A percentile compares a stretch with the other conserved stretches of the same genome.
Conservation (phyloP, 1,139 yeast species). For the Kodamaea fungicola region DNA sequence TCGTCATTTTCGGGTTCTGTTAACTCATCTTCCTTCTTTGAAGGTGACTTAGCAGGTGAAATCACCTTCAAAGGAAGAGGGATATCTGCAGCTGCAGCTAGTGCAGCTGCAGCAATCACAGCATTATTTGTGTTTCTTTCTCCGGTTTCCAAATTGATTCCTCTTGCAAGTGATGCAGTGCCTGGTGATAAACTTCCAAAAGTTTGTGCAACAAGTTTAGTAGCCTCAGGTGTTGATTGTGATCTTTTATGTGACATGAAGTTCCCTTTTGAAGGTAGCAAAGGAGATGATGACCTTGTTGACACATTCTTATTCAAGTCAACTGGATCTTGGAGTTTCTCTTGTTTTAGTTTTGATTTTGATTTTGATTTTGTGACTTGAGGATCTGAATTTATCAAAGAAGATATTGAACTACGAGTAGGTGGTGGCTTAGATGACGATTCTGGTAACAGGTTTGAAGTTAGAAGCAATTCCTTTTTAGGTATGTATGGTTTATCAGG, state of each 20-base stretch:
- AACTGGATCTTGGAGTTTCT: background rate
- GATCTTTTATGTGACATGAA: conserved; percentile 23
- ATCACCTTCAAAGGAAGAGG: conserved; percentile 48
- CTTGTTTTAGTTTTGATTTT: background rate
- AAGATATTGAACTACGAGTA: conserved; percentile 11
- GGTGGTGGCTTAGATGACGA: background rate
- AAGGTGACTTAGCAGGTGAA: conserved; percentile 5
- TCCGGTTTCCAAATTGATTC: conserved; percentile 36
- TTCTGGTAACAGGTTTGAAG: too few relatives aligned
- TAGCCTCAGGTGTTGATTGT: conserved; percentile 20
- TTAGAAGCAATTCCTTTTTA: too few relatives aligned
- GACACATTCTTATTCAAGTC: background rate
- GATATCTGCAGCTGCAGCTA: conserved; percentile 68
- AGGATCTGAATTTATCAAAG: conserved; percentile 13
- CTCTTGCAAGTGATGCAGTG: conserved; percentile 35
- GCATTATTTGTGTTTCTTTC: conserved; percentile 46
- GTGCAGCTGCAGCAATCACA: conserved; percentile 65
- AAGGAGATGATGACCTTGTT: conserved; percentile 10
- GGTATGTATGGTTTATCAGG: too few relatives aligned
- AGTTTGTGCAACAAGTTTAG: conserved; percentile 2
- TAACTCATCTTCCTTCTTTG: conserved; percentile 11
- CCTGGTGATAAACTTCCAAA: conserved; percentile 2
- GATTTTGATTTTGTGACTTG: background rate
- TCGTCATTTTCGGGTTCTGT: conserved; percentile 18
- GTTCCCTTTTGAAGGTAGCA: conserved; percentile 14